Evolutionary conservation across 164 flowering plant genomes (phyloP).

Genomic region (Aristolochia fimbriata): DNA sequence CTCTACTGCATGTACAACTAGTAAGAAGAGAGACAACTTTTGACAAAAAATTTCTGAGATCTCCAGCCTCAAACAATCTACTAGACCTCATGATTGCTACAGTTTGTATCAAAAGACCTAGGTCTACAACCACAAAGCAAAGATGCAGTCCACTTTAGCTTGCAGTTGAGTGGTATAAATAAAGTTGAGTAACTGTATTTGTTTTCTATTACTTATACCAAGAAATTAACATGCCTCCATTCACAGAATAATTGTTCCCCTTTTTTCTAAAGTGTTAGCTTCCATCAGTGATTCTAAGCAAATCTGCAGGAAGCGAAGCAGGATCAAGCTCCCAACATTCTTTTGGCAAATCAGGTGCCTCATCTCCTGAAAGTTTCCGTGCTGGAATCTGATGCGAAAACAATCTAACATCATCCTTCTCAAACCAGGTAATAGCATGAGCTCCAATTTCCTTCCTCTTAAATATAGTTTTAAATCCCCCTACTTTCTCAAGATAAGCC

Average conservation of each 20-base stretch:
- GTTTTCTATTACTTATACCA: neutral
- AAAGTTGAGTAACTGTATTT: neutral
- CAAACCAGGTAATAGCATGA: constrained; percentile 62
- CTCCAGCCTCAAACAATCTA: too few relatives aligned
- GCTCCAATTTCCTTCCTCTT: constrained; percentile 65
- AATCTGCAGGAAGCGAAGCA: constrained; percentile 63
- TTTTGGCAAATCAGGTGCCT: constrained; percentile 31
- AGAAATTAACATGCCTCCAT: neutral
- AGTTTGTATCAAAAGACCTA: too few relatives aligned
- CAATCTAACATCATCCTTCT: constrained; percentile 39
- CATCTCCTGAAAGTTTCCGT: constrained; percentile 59
- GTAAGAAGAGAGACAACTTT: too few relatives aligned
- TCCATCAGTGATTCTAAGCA: constrained; percentile 22
- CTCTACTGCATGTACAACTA: too few relatives aligned
- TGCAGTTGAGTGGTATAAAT: too few relatives aligned
- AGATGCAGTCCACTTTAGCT: too few relatives aligned
- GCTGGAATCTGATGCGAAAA: constrained; percentile 95
- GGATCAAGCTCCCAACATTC: constrained; percentile 98
- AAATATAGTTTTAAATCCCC: constrained; percentile 65
- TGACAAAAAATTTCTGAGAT: too few relatives aligned
- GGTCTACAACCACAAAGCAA: too few relatives aligned
- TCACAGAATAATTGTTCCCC: too few relatives aligned
- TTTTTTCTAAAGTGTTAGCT: neutral
- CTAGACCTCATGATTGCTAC: too few relatives aligned
- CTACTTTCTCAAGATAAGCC: constrained; percentile 80